phyloP scores from a whole-genome alignment of 139 green algal genomes.

The Cymbomonas tetramitiformis region DNA sequence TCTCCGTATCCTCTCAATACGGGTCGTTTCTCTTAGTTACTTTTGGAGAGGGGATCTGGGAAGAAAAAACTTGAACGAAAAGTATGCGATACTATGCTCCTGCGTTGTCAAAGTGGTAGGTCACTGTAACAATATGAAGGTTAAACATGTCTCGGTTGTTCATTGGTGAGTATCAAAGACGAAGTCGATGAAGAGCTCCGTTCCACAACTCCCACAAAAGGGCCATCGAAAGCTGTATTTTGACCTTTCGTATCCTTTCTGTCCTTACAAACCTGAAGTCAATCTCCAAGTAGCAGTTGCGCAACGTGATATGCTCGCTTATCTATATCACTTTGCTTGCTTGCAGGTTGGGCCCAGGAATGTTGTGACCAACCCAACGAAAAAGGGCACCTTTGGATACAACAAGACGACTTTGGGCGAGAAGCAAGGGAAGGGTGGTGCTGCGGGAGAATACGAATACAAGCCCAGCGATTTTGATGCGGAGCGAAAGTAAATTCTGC shows the following conservation, averaged over 20 bases:
- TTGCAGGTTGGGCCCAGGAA: constrained; percentile 34
- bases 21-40: no score
- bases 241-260: constrained; percentile 27
- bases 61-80: no score
- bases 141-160: no score
- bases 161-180: no score
- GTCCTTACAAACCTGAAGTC: constrained; percentile 16
- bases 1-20: no score
- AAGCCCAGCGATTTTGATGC: constrained; percentile 19
- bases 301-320: no score
- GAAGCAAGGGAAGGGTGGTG: constrained; percentile 15
- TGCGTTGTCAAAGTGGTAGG: no score
- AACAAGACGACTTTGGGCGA: constrained; percentile 30
- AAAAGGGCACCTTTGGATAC: constrained; percentile 36
- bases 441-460: constrained; percentile 31
- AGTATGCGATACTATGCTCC: no score
- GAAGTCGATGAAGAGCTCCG: not conserved
- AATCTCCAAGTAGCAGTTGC: not conserved
- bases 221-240: constrained; percentile 31
- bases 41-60: no score
- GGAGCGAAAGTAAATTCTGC: not conserved
- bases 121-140: no score
- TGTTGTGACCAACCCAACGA: constrained; percentile 42
- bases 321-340: no score
- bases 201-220: constrained; percentile 11